Conservation (phyloP, 2,329 filamentous ascomycete species). For the Chaetomium sp. region DNA sequence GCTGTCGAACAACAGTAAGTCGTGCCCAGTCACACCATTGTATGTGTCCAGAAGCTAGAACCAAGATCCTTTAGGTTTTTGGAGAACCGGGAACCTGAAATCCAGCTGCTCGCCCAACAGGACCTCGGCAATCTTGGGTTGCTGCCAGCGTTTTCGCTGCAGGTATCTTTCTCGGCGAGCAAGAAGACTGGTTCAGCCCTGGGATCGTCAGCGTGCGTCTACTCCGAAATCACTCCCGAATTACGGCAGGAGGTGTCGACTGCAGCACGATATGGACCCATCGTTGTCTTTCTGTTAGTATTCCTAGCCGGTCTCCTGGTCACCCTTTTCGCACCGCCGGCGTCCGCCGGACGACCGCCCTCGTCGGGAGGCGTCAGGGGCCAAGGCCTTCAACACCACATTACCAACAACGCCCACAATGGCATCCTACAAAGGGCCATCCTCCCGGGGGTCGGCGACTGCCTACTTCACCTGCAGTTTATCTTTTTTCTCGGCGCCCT, state of each 20-base stretch:
- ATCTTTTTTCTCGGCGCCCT: slow-evolving; percentile 12
- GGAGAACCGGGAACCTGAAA: background rate
- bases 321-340: background rate
- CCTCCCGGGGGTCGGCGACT: slow-evolving; percentile 10
- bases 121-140: slow-evolving; percentile 10
- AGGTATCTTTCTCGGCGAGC: slow-evolving; percentile 1
- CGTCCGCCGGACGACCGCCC: background rate
- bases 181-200: background rate
- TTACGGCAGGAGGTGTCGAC: background rate
- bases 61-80: background rate
- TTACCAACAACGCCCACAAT: background rate
- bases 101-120: background rate
- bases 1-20: slow-evolving; percentile 8
- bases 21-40: background rate
- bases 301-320: slow-evolving; percentile 3
- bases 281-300: slow-evolving; percentile 9
- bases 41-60: background rate
- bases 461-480: slow-evolving; percentile 13
- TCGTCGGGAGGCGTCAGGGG: too few species aligned
- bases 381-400: background rate
- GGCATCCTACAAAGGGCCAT: background rate
- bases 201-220: slow-evolving; percentile 5
- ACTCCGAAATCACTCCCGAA: slow-evolving; percentile 10
- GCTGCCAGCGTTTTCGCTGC: slow-evolving; percentile 3
- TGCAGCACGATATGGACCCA: slow-evolving; percentile 9